Base-by-base conservation (phyloP, 2,329 filamentous ascomycete genomes). In the Bipolaris bicolor region DNA sequence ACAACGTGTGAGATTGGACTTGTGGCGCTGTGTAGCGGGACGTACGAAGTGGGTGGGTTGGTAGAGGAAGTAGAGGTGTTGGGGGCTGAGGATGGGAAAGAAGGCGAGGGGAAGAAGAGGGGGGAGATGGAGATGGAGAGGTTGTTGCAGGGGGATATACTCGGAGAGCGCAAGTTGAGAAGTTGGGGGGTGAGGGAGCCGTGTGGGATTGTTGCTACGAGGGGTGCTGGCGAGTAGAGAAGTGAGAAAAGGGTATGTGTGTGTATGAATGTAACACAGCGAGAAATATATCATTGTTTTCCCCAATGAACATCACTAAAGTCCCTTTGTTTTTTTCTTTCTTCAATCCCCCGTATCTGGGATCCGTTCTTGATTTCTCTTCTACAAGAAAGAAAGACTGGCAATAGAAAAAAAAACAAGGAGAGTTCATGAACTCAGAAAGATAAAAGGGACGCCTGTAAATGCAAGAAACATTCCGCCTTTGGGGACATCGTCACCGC, bases 41-140 rank as follows among this genome's bases (percentile, higher is more conserved):
- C 91, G 63, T 97, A 94, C 73, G 92, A 96, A 75, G 82, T 97
- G 20, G 86, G 86, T 22, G 92, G 88, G 5, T 89, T 86, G 11
- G 86, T 97, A 0, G 93, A 97, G 77, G 93, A 97, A 79, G 86
- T 90, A 3, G 82, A 83, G 58, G 70, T 90, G 7, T 65, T 79
- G 6, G 51, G 57, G 4, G 64, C 7, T 11, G 43, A 18, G 11
- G 43, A 43, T 7, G 43, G 22, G 5, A 31, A 31, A 3, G 26
- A 20, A 1, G 43, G 40, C 1, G 20, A 33, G 5, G 51, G 55
- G 7, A 63, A 61, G 9, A 40, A 54, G 15, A 58, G 64, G 5
- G 55, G 62, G 7, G 55, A 66, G 5, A 69, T 63, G 7, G 67
- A 66, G 36, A 72, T 71, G 36, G 64, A 63, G 31, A 61, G 52